phyloP scores from a whole-genome alignment of 1,284 basidiomycete species.

The Cryptococcus maquisensis region DNA sequence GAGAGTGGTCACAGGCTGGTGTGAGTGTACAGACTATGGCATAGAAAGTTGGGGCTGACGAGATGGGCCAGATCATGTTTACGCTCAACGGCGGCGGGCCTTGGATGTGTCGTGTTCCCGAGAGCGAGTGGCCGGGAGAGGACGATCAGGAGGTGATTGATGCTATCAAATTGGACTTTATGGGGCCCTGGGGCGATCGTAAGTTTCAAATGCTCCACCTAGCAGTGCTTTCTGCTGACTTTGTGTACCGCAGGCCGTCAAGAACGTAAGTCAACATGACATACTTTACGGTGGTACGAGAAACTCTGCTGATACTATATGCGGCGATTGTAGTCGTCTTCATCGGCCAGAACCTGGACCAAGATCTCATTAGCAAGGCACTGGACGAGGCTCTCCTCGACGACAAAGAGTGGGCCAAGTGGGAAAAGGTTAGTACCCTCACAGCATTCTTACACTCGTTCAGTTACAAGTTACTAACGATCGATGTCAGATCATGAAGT shows the following conservation, averaged over 20 bases:
- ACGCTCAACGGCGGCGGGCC: slow-evolving; percentile 47
- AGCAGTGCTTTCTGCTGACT: neutral
- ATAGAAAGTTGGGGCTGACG: neutral
- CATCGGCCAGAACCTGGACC: slow-evolving; percentile 44
- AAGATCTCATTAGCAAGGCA: slow-evolving; percentile 38
- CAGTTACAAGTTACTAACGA: neutral
- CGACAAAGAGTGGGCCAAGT: slow-evolving; percentile 49
- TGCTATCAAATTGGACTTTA: slow-evolving; percentile 49
- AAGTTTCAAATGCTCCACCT: neutral
- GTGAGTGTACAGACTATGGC: slow-evolving; percentile 21
- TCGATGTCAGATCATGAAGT: slow-evolving; percentile 40
- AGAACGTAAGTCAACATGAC: slow-evolving; percentile 38
- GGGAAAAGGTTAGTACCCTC: slow-evolving; percentile 31
- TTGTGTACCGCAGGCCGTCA: slow-evolving; percentile 20
- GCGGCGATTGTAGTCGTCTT: slow-evolving; percentile 24
- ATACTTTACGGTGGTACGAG: slow-evolving; percentile 1
- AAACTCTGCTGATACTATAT: neutral
- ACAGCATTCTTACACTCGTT: too few species aligned
- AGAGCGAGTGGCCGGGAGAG: slow-evolving; percentile 44
- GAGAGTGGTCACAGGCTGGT: slow-evolving; percentile 53
- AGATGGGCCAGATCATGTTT: slow-evolving; percentile 37
- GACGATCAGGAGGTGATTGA: slow-evolving; percentile 43
- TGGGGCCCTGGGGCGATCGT: slow-evolving; percentile 51
- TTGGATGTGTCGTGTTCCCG: slow-evolving; percentile 49
- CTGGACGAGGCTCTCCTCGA: slow-evolving; percentile 46